These are phyloP conservation scores for Pseudogymnoascus sp. DNA, from an alignment of 2,329 filamentous ascomycete genomes.

Conservation along the genomic window DNA sequence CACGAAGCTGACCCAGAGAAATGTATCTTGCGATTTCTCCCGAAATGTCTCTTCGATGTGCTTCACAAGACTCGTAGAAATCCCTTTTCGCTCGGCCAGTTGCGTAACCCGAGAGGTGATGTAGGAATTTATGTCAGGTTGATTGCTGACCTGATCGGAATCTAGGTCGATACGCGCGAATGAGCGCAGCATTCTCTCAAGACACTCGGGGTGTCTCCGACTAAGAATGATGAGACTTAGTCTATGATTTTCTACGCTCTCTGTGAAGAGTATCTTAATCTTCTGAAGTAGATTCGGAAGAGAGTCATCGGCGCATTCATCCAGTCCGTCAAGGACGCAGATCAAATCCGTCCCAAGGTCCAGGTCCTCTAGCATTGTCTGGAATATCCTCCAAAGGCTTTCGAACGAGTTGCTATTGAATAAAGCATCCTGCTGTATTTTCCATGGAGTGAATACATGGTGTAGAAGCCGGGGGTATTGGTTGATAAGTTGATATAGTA, in stretches of 20 bases:
- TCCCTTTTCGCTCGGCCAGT: neutral
- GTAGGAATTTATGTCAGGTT: conserved; percentile 20
- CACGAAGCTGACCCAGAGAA: conserved; percentile 23
- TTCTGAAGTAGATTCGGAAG: conserved; percentile 14
- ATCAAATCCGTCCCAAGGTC: conserved; percentile 15
- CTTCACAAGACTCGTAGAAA: neutral
- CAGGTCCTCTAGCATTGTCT: conserved; percentile 19
- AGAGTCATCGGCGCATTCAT: conserved; percentile 21
- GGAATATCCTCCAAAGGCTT: conserved; percentile 22
- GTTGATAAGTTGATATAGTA: conserved; percentile 33
- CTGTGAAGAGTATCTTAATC: neutral
- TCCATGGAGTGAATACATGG: conserved; percentile 11
- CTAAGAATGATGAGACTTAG: neutral
- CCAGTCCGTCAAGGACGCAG: conserved; percentile 25
- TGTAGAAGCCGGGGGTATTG: conserved; percentile 11
- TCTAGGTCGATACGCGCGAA: conserved; percentile 18
- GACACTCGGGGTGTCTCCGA: neutral
- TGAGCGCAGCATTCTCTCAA: conserved; percentile 1
- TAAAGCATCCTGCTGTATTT: conserved; percentile 11
- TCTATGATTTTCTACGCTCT: conserved; percentile 12
- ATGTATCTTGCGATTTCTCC: conserved; percentile 19
- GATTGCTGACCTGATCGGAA: conserved; percentile 15
- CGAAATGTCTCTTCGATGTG: conserved; percentile 12
- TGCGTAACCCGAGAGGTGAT: conserved; percentile 15
- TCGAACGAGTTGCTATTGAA: conserved; percentile 17